These are phyloP conservation scores for Pinus taeda DNA, from an alignment of 75 land plant species.

Conservation along the genomic window DNA sequence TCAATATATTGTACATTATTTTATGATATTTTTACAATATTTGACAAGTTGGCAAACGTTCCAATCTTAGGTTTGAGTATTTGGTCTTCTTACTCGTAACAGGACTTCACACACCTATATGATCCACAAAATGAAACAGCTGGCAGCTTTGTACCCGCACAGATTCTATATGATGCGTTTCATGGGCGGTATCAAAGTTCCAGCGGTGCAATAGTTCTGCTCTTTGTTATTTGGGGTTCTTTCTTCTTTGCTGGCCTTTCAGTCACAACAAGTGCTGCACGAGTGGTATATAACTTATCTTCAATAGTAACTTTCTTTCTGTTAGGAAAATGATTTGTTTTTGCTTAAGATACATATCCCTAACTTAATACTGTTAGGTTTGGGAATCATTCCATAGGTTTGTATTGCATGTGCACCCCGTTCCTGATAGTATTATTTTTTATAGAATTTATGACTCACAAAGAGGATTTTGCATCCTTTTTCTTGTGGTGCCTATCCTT, in stretches of 20 bases:
- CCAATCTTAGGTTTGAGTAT: neutral
- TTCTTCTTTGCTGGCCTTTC: constrained; percentile 91
- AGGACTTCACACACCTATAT: constrained; percentile 63
- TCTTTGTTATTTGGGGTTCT: constrained; percentile 76
- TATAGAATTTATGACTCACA: neutral
- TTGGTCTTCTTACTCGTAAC: constrained; percentile 3
- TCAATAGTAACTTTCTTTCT: constrained; percentile 8
- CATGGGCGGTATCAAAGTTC: constrained; percentile 75
- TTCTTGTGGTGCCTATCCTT: neutral
- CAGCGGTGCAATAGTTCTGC: constrained; percentile 65
- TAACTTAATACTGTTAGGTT: neutral
- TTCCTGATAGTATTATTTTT: neutral
- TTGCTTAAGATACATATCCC: neutral
- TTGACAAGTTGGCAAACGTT: neutral
- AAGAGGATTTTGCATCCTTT: neutral
- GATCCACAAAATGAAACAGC: constrained; percentile 78
- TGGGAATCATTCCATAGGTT: neutral
- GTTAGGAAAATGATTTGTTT: neutral
- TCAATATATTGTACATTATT: neutral
- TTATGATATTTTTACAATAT: neutral
- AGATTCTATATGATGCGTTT: constrained; percentile 88
- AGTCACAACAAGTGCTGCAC: constrained; percentile 89
- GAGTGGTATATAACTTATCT: constrained; percentile 70
- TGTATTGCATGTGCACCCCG: neutral
- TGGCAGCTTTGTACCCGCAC: constrained; percentile 80